Evolutionary conservation across 1,284 basidiomycete species (phyloP).

Genomic region (Pisolithus thermaeus): DNA sequence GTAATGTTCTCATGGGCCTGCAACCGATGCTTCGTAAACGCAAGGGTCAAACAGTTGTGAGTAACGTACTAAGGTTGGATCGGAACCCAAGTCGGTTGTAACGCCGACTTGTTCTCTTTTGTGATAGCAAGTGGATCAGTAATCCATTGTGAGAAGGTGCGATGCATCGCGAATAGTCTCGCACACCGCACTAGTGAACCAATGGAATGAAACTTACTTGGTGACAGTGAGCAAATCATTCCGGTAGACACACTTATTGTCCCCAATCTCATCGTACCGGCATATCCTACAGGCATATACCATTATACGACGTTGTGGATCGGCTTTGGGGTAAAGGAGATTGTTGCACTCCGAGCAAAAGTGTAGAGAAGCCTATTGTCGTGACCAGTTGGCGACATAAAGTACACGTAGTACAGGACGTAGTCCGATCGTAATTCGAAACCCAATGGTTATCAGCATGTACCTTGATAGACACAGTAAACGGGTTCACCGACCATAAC

Average conservation of each 20-base stretch:
- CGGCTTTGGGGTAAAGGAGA: conserved; percentile 88
- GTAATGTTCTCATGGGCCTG: conserved; percentile 69
- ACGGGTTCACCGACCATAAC: conserved; percentile 22
- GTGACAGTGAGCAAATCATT: conserved; percentile 93
- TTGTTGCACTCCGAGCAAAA: conserved; percentile 95
- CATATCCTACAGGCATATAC: conserved; percentile 95
- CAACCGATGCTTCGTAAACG: neutral
- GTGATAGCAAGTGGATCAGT: conserved; percentile 2
- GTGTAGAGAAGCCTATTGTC: conserved; percentile 63
- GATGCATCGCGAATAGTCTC: conserved; percentile 5
- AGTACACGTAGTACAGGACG: too few relatives aligned
- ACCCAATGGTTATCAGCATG: conserved; percentile 11
- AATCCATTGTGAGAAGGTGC: neutral
- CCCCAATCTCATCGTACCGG: conserved; percentile 78
- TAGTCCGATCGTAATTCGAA: neutral
- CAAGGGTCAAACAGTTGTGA: neutral
- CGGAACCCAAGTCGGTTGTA: conserved; percentile 83
- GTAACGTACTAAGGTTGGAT: conserved; percentile 79
- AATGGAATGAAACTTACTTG: conserved; percentile 55
- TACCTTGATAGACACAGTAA: conserved; percentile 1
- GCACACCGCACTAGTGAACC: neutral
- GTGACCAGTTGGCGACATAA: neutral
- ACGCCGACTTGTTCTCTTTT: conserved; percentile 88
- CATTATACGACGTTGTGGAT: conserved; percentile 81
- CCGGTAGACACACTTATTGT: conserved; percentile 86